Conservation (phyloP, 208 protist species). For the Willaertia magna region DNA sequence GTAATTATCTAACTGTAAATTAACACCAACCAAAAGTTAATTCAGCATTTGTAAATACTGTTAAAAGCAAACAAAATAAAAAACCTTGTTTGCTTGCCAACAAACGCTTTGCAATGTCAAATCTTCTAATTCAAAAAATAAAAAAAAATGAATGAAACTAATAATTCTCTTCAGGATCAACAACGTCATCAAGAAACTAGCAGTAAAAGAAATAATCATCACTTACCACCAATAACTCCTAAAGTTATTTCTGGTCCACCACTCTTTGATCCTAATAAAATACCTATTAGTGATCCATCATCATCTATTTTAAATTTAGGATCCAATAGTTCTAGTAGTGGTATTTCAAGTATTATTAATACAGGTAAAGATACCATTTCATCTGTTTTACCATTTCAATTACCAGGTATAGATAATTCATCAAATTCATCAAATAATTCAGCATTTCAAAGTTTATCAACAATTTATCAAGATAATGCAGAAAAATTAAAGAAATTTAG, state of each 20-base stretch:
- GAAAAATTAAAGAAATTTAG: slow-evolving; percentile 1
- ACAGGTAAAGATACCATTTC: not conserved
- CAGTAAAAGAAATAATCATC: not conserved
- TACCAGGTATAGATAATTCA: not conserved
- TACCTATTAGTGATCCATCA: not conserved
- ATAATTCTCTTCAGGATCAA: too few relatives aligned
- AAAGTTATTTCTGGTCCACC: slow-evolving; percentile 2
- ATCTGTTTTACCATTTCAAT: not conserved
- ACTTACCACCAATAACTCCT: not conserved
- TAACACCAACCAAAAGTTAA: too few relatives aligned
- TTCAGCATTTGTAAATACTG: too few relatives aligned
- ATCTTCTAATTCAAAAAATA: too few relatives aligned
- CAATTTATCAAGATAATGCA: not conserved
- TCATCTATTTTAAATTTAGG: not conserved
- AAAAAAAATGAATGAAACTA: too few relatives aligned
- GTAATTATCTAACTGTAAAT: too few relatives aligned
- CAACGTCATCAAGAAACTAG: not conserved
- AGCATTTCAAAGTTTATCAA: not conserved
- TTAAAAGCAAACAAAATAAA: too few relatives aligned
- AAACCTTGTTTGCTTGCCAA: too few relatives aligned
- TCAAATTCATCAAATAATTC: not conserved
- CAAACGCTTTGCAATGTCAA: too few relatives aligned
- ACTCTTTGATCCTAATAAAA: not conserved
- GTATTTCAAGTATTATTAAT: not conserved
- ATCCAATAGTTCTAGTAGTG: too few relatives aligned